Conservation (phyloP, 1,284 basidiomycete genomes). For the Marasmius sp. region DNA sequence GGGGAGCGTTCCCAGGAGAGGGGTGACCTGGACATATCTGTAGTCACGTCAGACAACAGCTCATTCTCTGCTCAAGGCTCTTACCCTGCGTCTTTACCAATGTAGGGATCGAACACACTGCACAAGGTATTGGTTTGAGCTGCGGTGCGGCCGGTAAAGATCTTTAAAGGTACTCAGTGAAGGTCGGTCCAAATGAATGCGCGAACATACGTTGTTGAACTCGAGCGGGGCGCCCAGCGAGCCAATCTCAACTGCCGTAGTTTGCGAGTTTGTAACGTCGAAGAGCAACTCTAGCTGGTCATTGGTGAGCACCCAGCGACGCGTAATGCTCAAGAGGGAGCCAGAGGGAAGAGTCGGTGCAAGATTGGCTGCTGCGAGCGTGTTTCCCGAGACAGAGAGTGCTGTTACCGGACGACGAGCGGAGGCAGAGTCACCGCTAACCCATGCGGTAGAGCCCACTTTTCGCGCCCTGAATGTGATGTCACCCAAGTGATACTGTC, state of each 20-base stretch:
- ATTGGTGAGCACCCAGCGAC: conserved; percentile 49
- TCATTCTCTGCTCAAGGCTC: conserved; percentile 26
- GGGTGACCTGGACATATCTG: conserved; percentile 44
- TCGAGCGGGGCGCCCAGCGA: conserved; percentile 53
- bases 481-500: conserved; percentile 58
- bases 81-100: conserved; percentile 57
- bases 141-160: conserved; percentile 55
- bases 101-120: conserved; percentile 59
- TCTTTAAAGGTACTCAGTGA: conserved; percentile 28
- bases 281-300: conserved; percentile 49
- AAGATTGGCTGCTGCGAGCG: conserved; percentile 49
- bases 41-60: conserved; percentile 11
- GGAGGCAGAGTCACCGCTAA: conserved; percentile 46
- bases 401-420: conserved; percentile 42
- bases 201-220: conserved; percentile 50
- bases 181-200: neutral
- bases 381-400: conserved; percentile 38
- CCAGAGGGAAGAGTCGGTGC: conserved; percentile 46
- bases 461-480: conserved; percentile 52
- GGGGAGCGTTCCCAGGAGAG: conserved; percentile 53
- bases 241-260: conserved; percentile 51
- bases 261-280: conserved; percentile 50
- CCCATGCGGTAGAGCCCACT: conserved; percentile 46
- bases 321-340: conserved; percentile 50
- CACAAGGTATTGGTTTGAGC: conserved; percentile 53